Percentiles rank a stretch among this genome's conserved stretches.
These are phyloP conservation scores for Penicillium glabrum DNA, from an alignment of 2,329 filamentous ascomycete genomes.

Conservation along the genomic window DNA sequence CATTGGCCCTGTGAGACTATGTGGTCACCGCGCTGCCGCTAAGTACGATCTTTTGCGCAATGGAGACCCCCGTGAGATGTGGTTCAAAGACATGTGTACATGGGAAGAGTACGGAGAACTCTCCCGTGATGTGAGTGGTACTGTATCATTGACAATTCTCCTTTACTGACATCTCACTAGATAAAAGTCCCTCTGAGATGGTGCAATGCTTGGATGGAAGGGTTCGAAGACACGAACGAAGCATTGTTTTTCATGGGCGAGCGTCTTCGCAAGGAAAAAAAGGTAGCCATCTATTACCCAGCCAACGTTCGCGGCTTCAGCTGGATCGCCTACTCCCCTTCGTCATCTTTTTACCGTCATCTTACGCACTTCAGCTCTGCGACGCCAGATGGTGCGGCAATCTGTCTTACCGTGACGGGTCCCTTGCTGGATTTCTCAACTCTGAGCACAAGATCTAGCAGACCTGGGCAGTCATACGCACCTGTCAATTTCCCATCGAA, in stretches of 20 bases:
- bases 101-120: neutral
- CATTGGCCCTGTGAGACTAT: conserved; percentile 33
- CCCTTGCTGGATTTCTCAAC: conserved; percentile 6
- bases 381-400: conserved; percentile 9
- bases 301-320: conserved; percentile 11
- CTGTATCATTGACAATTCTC: neutral
- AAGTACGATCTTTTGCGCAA: conserved; percentile 15
- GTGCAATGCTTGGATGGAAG: conserved; percentile 35
- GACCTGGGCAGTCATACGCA: neutral
- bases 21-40: conserved; percentile 15
- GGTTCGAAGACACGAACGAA: conserved; percentile 32
- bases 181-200: neutral
- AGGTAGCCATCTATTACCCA: conserved; percentile 29
- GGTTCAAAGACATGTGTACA: conserved; percentile 29
- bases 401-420: conserved; percentile 23
- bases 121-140: neutral
- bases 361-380: neutral
- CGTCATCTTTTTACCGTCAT: neutral
- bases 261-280: conserved; percentile 23
- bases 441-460: neutral
- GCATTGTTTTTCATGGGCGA: conserved; percentile 27
- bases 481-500: neutral
- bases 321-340: conserved; percentile 30
- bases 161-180: neutral
- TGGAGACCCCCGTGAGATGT: conserved; percentile 22